Evolutionary conservation across 495 filamentous ascomycete genomes (phyloP), one percentile per base, ranked within the genome.

Genomic region (Tuber aestivum): DNA sequence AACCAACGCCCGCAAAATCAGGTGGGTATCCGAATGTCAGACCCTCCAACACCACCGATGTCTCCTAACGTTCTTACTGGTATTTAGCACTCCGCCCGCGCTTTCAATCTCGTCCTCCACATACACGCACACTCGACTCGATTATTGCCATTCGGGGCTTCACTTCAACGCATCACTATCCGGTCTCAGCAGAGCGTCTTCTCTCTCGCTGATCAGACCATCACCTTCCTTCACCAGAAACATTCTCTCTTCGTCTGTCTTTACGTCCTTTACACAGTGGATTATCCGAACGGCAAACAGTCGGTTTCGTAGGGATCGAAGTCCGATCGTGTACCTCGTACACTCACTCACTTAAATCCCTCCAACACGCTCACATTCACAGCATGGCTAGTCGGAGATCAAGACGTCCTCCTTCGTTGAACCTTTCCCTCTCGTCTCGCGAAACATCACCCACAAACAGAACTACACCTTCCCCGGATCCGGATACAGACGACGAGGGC

Each of bases 331-430:
- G 74, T 78, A 40, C 79, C 72, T 71, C 48, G 44, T 71, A 68
- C 41, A n/a, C 18, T 44, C 38, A 74, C 35, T 41, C 61, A 27
- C 61, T 44, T 70, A 72, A 72, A 75, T 44, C 73, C 73, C 40
- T 70, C 61, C 56, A n/a, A 41, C 50, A 70, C 48, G 37, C 56
- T 68, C 37, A 77, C 48, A 73, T 70, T 44, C 71, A 38, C 72
- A 82, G 70, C 68, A 83, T 83, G 81, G 75, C 80, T 81, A 72
- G 80, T 56, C 81, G 80, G 72, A 74, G 81, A 73, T 78, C 77
- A 80, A 75, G 76, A 41, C 79, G 81, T 40, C 81, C 81, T 41
- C 81, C 81, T 79, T 83, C 81, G 74, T 80, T 83, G 71, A 78
- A 83, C 74, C 77, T 83, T 65, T 83, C 81, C 27, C 68, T 79